Percentiles rank a stretch among this genome's conserved stretches.
These are phyloP conservation scores for Aquilaria sinensis DNA, from an alignment of 345 rosid genomes.

Conservation along the genomic window DNA sequence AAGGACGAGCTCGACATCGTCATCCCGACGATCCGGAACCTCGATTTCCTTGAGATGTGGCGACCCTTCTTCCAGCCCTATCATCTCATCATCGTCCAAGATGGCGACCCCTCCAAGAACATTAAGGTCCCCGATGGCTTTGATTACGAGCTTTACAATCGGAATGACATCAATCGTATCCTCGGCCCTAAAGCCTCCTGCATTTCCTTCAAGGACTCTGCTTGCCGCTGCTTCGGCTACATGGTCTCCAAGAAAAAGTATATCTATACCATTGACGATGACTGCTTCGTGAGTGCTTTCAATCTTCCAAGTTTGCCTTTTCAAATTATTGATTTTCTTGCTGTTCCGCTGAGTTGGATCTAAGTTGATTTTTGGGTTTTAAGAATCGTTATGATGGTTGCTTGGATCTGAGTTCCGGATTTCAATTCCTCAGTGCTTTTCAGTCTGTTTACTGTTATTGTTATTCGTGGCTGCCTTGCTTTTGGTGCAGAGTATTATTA, in stretches of 20 bases:
- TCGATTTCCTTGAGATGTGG: constrained; percentile 98
- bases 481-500: too few species aligned
- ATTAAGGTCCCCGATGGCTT: constrained; percentile 84
- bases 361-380: background rate
- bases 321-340: background rate
- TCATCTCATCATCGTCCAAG: constrained; percentile 94
- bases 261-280: constrained; percentile 93
- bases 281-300: constrained; percentile 70
- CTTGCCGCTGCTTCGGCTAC: constrained; percentile 96
- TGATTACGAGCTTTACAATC: constrained; percentile 87
- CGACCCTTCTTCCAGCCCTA: constrained; percentile 93
- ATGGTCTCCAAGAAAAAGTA: constrained; percentile 99
- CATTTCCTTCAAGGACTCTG: constrained; percentile 95
- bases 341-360: constrained; percentile 11
- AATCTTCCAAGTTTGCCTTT: background rate
- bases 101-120: constrained; percentile 86
- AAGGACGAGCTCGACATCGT: constrained; percentile 92
- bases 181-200: constrained; percentile 94
- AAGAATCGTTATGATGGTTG: background rate
- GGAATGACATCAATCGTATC: constrained; percentile 81
- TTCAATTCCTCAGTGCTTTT: background rate
- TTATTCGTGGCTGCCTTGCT: too few species aligned
- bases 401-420: background rate
- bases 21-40: constrained; percentile 88
- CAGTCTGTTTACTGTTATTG: background rate